A percentile compares a stretch with the other conserved stretches of the same genome.
phyloP scores from a whole-genome alignment of 164 flowering plant species.

The Umbilicus rupestris region DNA sequence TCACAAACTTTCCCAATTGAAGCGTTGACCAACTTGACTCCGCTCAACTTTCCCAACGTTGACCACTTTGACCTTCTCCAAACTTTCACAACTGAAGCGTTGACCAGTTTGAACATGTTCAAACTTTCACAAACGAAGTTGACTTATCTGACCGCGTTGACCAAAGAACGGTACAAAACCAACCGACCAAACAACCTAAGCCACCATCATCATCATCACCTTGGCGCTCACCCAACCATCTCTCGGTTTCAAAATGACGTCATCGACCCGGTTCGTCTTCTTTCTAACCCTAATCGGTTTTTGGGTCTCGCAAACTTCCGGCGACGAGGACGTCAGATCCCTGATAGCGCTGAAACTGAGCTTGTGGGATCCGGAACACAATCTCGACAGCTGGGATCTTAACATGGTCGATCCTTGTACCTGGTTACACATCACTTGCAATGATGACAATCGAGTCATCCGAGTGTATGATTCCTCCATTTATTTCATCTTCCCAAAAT shows the following conservation, averaged over 20 bases:
- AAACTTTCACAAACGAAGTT: no score
- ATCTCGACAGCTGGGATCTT: conserved; percentile 90
- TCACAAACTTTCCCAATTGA: no score
- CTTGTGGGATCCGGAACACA: conserved; percentile 71
- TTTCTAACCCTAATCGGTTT: not conserved
- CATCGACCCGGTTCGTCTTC: not conserved
- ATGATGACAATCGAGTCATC: conserved; percentile 71
- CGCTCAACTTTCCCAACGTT: no score
- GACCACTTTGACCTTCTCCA: no score
- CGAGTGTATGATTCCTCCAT: conserved; percentile 39
- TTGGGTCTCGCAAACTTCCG: conserved; percentile 8
- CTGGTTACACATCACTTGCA: conserved; percentile 88
- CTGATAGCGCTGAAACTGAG: conserved; percentile 51
- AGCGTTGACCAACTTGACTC: no score
- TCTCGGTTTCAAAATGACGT: not conserved
- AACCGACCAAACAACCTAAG: no score
- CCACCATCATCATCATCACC: no score
- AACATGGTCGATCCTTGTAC: conserved; percentile 58
- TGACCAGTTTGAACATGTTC: no score
- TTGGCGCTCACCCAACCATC: not conserved
- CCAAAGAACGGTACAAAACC: no score
- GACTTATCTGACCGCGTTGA: no score
- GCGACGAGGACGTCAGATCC: conserved; percentile 73
- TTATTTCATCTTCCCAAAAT: no score
- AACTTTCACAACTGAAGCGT: no score